Evolutionary conservation across 75 land plant species (phyloP), one percentile per base, ranked within the genome.

Genomic region (Picea sitchensis): DNA sequence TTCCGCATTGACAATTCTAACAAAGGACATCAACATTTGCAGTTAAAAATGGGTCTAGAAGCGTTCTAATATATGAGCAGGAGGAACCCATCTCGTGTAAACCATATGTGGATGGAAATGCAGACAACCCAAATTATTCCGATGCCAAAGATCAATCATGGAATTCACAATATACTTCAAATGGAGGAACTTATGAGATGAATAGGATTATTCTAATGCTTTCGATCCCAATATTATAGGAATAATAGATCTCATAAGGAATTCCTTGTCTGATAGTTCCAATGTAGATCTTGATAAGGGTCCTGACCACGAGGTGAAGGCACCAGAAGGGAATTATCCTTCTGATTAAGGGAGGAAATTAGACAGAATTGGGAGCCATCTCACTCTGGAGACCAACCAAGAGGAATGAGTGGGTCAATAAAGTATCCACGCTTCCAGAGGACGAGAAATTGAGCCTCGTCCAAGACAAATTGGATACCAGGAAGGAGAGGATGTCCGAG

Each of bases 281-380:
- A 13, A 71, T 20, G 47, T 41, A 44, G 73, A 71, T 71, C 26
- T 71, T 5, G 73, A 71, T n/a, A 71, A 71, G 73, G 73, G 73
- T 71, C 73, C 23, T 9, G 8, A 47, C 7, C 12, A 8, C 13
- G 72, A 80, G 80, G 23, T 7, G 65, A n/a, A 84, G 72, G 30
- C 65, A 76, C 32, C 41, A 78, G 58, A 83, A 83, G 83, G 71
- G 26, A n/a, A 59, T 26, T 61, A 20, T 26, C 15, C 30, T 20
- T 30, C 15, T 9, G 76, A 51, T 13, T 4, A 57, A n/a, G 59
- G 18, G 18, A 47, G 51, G 51, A 44, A 32, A 9, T 20, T 34
- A n/a, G 85, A 90, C 68, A 74, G 76, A 18, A 85, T 79, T 82
- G 85, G 82, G 82, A 77, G 82, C 73, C 95, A 95, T 76, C 75